Conservation (phyloP, 1,284 basidiomycete genomes). For the Ceratobasidium sp. region DNA sequence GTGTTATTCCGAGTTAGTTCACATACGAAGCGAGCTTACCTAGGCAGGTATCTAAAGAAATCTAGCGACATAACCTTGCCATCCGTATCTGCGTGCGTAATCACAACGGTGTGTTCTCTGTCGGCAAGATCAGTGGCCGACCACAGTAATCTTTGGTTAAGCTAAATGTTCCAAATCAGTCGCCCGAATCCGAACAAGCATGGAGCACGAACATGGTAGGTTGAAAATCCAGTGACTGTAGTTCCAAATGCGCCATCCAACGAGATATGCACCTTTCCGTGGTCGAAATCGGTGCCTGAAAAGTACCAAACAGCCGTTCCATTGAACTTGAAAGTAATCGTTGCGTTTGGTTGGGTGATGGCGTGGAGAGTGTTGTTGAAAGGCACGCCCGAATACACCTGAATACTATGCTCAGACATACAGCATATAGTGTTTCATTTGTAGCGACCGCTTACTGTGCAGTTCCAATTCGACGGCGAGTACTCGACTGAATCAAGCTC, state of each 20-base stretch:
- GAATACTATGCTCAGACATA: background rate
- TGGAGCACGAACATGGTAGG: background rate
- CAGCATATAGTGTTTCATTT: background rate
- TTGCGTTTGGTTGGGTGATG: background rate
- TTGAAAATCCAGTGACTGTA: background rate
- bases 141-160: constrained; percentile 4
- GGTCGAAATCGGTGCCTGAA: background rate
- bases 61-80: background rate
- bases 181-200: background rate
- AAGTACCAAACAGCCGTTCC: constrained; percentile 12
- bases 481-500: background rate
- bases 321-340: constrained; percentile 10
- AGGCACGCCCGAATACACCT: background rate
- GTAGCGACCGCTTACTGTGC: background rate
- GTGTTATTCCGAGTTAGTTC: background rate
- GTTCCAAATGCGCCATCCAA: background rate
- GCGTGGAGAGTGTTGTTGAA: constrained; percentile 10
- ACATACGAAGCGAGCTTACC: background rate
- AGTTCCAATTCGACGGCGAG: background rate
- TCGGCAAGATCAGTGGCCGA: background rate
- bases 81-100: constrained; percentile 2
- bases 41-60: constrained; percentile 12
- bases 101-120: background rate
- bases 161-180: background rate
- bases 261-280: background rate